Percentiles rank a stretch among this genome's conserved stretches.
These are phyloP conservation scores for Sphagnum contortum DNA, from an alignment of 225 moss, liverwort and hornwort species.

Conservation along the genomic window DNA sequence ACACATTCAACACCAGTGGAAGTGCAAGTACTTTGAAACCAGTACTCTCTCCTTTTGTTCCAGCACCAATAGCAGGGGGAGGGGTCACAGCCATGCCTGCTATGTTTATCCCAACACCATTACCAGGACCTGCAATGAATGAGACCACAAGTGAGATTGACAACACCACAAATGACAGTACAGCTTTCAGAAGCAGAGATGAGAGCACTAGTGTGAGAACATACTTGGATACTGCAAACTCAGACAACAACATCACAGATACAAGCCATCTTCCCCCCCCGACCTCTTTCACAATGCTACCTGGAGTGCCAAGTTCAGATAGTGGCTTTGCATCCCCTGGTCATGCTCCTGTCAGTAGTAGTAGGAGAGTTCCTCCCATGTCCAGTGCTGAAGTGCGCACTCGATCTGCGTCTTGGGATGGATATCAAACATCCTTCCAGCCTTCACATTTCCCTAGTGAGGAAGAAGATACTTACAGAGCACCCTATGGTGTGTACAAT, in stretches of 20 bases:
- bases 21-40: conserved; percentile 42
- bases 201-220: conserved; percentile 20
- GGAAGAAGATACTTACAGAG: conserved; percentile 23
- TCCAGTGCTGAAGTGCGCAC: conserved; percentile 18
- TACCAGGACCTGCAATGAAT: conserved; percentile 19
- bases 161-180: conserved; percentile 26
- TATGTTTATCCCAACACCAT: conserved; percentile 73
- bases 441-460: conserved; percentile 31
- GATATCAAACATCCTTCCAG: conserved; percentile 77
- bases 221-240: conserved; percentile 25
- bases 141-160: conserved; percentile 40
- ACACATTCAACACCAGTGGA: conserved; percentile 81
- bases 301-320: conserved; percentile 33
- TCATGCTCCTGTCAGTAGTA: conserved; percentile 36
- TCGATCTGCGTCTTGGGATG: conserved; percentile 91
- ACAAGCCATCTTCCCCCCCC: conserved; percentile 7
- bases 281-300: conserved; percentile 5
- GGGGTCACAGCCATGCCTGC: conserved; percentile 43
- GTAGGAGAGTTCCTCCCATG: too few species aligned
- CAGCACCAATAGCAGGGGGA: conserved; percentile 41
- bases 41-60: conserved; percentile 54
- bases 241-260: conserved; percentile 17
- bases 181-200: conserved; percentile 25
- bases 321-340: conserved; percentile 24
- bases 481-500: conserved; percentile 37